Percentiles rank a stretch among this genome's conserved stretches.
Conservation (phyloP, 495 filamentous ascomycete species). For the Podospora comata region DNA sequence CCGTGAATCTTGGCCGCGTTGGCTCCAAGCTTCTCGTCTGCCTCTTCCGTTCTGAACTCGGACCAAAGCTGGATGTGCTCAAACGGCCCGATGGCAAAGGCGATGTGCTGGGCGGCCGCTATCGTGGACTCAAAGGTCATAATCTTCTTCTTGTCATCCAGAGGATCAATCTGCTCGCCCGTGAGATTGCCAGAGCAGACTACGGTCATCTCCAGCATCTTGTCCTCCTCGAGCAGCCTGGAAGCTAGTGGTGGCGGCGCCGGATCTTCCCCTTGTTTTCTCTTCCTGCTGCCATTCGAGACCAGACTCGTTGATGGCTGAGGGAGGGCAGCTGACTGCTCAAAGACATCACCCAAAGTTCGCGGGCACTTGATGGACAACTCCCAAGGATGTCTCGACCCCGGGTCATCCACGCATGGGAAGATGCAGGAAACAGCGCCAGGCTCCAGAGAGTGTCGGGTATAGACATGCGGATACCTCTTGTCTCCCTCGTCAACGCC, state of each 20-base stretch:
- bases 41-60: constrained; percentile 82
- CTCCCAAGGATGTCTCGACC: constrained; percentile 79
- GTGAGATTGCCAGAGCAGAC: constrained; percentile 84
- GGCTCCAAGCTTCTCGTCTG: constrained; percentile 81
- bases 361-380: constrained; percentile 79
- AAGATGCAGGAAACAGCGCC: constrained; percentile 84
- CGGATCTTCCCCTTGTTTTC: constrained; percentile 34
- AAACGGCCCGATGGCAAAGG: constrained; percentile 90
- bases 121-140: constrained; percentile 72
- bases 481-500: constrained; percentile 72
- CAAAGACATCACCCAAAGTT: constrained; percentile 80
- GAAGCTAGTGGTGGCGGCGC: constrained; percentile 32
- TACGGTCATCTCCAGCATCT: constrained; percentile 78
- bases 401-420: constrained; percentile 83
- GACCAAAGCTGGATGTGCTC: constrained; percentile 81
- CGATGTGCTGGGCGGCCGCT: constrained; percentile 78
- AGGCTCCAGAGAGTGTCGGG: constrained; percentile 70
- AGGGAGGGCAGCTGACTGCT: constrained; percentile 33
- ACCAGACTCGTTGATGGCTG: constrained; percentile 24
- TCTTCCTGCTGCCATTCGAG: constrained; percentile 30
- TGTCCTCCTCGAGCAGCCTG: constrained; percentile 65
- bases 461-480: constrained; percentile 88
- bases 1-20: constrained; percentile 82
- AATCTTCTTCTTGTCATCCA: constrained; percentile 73
- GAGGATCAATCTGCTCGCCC: constrained; percentile 72